phyloP scores from a whole-genome alignment of 768 basidiomycete species.

The Fomitopsis pulvina region DNA sequence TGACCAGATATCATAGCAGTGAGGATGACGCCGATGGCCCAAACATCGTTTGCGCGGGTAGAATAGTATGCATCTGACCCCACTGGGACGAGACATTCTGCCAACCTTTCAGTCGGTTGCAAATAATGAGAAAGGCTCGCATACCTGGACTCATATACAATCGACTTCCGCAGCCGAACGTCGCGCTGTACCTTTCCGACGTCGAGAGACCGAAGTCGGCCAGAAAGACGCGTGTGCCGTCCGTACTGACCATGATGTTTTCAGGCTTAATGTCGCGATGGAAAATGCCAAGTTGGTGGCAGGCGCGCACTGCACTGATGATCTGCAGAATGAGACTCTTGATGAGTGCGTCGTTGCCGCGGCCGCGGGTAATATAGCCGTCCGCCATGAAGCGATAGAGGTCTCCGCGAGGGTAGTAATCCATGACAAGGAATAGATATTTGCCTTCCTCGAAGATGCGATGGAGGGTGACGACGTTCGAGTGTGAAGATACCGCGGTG shows the following conservation, averaged over 20 bases:
- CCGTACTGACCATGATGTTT: conserved; percentile 34
- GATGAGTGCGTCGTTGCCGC: conserved; percentile 38
- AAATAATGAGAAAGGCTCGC: not conserved
- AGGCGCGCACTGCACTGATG: conserved; percentile 42
- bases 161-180: conserved; percentile 17
- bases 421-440: conserved; percentile 11
- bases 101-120: conserved; percentile 1
- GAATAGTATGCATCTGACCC: conserved; percentile 29
- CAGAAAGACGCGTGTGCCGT: conserved; percentile 33
- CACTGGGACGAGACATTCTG: conserved; percentile 26
- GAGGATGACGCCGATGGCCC: conserved; percentile 34
- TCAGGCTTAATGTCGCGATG: conserved; percentile 56
- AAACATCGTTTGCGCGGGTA: conserved; percentile 26
- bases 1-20: conserved; percentile 42
- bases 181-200: conserved; percentile 7
- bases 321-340: conserved; percentile 44
- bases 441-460: conserved; percentile 3
- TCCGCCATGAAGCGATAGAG: conserved; percentile 37
- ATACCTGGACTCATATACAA: conserved; percentile 24
- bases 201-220: conserved; percentile 36
- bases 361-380: conserved; percentile 25
- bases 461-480: conserved; percentile 6
- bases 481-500: not conserved
- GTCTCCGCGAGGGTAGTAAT: conserved; percentile 28
- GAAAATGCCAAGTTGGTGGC: conserved; percentile 40